Percentiles rank a stretch among this genome's conserved stretches.
Evolutionary conservation across 306 rosid species (phyloP).

Genomic region (Prunus mume): DNA sequence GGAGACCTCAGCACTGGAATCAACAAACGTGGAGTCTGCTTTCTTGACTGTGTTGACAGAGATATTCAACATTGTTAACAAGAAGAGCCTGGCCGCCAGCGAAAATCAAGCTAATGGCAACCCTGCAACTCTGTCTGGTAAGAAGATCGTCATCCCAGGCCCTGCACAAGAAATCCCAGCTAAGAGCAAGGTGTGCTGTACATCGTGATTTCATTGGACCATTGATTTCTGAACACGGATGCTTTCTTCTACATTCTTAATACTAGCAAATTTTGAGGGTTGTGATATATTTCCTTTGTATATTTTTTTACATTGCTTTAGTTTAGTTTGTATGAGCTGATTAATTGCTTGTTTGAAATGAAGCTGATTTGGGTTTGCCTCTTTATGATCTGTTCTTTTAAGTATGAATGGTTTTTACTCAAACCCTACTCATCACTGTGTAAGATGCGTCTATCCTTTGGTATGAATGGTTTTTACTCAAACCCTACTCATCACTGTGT

Average conservation of each 20-base stretch:
- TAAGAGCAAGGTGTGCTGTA: constrained; percentile 65
- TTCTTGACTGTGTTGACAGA: constrained; percentile 82
- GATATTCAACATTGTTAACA: constrained; percentile 82
- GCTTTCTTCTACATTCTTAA: constrained; percentile 20
- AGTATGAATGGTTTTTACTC: too few relatives aligned
- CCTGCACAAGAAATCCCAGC: constrained; percentile 84
- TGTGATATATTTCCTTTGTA: constrained; percentile 46
- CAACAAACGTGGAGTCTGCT: constrained; percentile 88
- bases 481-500: not conserved
- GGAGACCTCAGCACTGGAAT: constrained; percentile 85
- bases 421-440: not conserved
- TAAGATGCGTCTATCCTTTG: too few relatives aligned
- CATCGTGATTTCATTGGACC: constrained; percentile 33
- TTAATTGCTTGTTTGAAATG: constrained; percentile 27
- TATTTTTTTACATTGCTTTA: constrained; percentile 38
- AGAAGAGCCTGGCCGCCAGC: constrained; percentile 62
- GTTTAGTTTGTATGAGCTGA: constrained; percentile 40
- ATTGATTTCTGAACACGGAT: constrained; percentile 26
- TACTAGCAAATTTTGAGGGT: constrained; percentile 51
- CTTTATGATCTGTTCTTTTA: not conserved
- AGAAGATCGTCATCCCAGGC: constrained; percentile 78
- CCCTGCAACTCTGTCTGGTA: constrained; percentile 63
- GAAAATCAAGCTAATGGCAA: constrained; percentile 70
- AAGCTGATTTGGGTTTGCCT: constrained; percentile 13
- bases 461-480: too few relatives aligned